Conservation (phyloP, 129 eudicot species). For the Escallonia rubra region DNA sequence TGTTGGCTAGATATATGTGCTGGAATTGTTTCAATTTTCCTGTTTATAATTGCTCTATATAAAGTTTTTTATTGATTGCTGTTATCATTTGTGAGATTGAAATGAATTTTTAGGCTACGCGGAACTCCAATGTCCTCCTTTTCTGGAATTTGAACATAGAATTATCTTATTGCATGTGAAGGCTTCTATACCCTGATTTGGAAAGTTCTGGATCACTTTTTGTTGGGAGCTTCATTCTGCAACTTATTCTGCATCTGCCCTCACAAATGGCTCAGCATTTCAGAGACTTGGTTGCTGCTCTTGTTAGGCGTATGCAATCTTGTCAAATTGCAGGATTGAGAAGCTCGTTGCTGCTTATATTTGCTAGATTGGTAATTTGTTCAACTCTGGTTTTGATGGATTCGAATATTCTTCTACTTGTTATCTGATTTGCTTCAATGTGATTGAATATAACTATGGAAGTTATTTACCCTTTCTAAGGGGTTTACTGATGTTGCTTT, state of each 20-base stretch:
- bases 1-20: no score
- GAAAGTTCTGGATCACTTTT: conserved; percentile 97
- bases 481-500: no score
- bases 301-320: conserved; percentile 87
- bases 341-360: conserved; percentile 78
- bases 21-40: no score
- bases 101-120: no score
- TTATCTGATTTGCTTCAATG: not conserved
- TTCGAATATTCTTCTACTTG: not conserved
- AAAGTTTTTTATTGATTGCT: no score
- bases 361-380: conserved; percentile 73
- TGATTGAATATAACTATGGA: no score
- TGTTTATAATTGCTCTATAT: no score
- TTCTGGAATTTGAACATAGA: not conserved
- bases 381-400: not conserved
- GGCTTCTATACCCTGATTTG: conserved; percentile 88
- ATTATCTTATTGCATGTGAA: conserved; percentile 22
- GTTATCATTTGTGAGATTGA: no score
- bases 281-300: conserved; percentile 80
- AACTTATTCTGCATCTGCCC: conserved; percentile 86
- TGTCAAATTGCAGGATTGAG: conserved; percentile 70
- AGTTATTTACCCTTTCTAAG: no score
- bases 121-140: not conserved
- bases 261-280: conserved; percentile 92
- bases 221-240: conserved; percentile 88